Conservation (phyloP, 768 basidiomycete genomes). For the Suillus ampliporus region DNA sequence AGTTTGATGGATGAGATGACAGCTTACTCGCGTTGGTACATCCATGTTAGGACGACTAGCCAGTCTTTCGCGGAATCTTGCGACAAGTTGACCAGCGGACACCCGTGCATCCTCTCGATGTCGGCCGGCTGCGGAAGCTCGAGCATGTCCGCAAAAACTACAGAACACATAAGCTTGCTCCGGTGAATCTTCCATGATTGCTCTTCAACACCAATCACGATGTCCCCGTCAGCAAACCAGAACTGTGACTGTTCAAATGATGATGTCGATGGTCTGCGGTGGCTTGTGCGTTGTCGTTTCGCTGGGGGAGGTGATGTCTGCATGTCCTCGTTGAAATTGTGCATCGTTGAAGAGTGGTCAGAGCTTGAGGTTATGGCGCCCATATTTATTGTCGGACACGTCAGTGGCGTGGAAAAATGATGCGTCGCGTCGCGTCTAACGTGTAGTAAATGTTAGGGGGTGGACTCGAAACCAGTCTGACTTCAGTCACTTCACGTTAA, state of each 20-base stretch:
- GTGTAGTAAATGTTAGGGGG: no score
- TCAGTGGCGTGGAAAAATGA: constrained; percentile 16
- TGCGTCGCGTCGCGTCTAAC: constrained; percentile 1
- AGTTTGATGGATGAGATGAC: not conserved
- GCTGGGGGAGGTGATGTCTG: constrained; percentile 9
- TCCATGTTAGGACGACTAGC: constrained; percentile 36
- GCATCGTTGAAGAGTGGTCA: constrained; percentile 6
- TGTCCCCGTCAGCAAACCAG: constrained; percentile 44
- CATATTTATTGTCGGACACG: not conserved
- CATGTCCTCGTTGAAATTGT: constrained; percentile 4
- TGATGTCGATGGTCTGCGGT: not conserved
- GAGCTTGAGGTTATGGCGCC: not conserved
- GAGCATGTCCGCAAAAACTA: constrained; percentile 45
- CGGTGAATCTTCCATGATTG: constrained; percentile 35
- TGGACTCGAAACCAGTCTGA: no score
- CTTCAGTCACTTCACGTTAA: no score
- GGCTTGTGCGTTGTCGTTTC: constrained; percentile 14
- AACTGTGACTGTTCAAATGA: constrained; percentile 9
- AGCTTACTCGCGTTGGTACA: constrained; percentile 41
- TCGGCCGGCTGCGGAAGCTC: constrained; percentile 36
- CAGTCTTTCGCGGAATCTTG: constrained; percentile 36
- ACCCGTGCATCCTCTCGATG: constrained; percentile 37
- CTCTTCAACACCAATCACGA: constrained; percentile 35
- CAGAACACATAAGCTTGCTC: constrained; percentile 23
- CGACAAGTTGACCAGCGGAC: constrained; percentile 35